phyloP scores from a whole-genome alignment of 2,329 filamentous ascomycete genomes.

The Colletotrichum falcatum region DNA sequence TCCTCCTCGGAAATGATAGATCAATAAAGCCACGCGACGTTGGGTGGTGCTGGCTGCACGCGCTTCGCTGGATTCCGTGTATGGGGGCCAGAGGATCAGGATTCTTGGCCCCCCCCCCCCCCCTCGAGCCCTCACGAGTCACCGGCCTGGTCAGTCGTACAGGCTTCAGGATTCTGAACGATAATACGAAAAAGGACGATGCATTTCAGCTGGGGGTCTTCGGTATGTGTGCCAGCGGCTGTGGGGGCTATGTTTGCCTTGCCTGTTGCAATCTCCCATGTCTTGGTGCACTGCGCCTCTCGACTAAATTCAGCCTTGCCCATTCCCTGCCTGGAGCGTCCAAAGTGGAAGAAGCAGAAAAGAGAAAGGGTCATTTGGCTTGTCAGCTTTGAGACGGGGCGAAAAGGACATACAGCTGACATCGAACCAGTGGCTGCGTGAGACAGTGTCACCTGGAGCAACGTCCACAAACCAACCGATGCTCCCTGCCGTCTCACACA shows the following conservation, averaged over 20 bases:
- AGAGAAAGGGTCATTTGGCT: no score
- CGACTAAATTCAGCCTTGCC: neutral
- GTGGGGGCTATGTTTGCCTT: neutral
- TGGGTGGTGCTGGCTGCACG: no score
- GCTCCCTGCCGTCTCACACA: neutral
- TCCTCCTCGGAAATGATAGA: no score
- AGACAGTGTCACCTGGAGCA: neutral
- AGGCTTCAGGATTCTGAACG: neutral
- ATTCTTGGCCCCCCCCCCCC: neutral
- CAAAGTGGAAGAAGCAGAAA: neutral
- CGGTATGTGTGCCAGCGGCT: neutral
- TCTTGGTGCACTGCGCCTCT: neutral
- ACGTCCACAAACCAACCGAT: neutral
- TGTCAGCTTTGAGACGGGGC: neutral
- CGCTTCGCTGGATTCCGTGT: neutral
- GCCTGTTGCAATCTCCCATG: neutral
- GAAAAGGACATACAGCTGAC: accelerated
- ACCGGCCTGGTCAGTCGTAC: no score
- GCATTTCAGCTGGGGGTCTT: neutral
- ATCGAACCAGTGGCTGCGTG: neutral
- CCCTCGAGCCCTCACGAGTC: no score
- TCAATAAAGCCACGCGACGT: neutral
- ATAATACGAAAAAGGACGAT: neutral
- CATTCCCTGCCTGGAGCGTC: neutral
- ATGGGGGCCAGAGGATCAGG: neutral